Conservation (phyloP, 352 stramenopile genomes). For the Blastocystis sp. region DNA sequence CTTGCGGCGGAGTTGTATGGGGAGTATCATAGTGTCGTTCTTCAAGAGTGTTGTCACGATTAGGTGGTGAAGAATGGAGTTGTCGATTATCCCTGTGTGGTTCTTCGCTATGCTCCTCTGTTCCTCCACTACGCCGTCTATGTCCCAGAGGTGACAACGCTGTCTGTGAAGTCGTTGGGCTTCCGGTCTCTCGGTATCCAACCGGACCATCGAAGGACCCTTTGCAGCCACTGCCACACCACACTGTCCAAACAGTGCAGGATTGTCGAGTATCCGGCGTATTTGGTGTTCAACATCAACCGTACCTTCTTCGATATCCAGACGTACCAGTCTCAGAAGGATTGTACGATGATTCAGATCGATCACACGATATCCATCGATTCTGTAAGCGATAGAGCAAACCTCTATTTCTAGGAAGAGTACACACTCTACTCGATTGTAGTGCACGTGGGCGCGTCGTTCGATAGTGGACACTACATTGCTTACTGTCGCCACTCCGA, state of each 20-base stretch:
- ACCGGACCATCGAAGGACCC: neutral
- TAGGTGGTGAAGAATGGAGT: neutral
- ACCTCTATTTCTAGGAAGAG: neutral
- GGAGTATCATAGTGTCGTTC: neutral
- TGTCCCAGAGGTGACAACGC: neutral
- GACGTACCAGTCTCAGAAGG: neutral
- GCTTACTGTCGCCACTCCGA: conserved; percentile 26
- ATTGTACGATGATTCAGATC: neutral
- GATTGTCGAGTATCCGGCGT: neutral
- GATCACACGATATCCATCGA: neutral
- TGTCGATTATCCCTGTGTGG: neutral
- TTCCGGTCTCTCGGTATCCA: neutral
- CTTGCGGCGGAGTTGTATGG: no score
- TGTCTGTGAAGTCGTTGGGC: neutral
- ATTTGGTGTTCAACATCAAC: neutral
- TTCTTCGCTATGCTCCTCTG: neutral
- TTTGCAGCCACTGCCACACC: neutral
- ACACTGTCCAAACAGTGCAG: neutral
- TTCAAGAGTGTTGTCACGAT: neutral
- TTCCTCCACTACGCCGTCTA: neutral
- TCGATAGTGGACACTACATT: conserved; percentile 47
- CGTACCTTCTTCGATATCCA: conserved; percentile 30
- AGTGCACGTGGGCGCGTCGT: conserved; percentile 11
- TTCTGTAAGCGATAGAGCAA: neutral
- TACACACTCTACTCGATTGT: conserved; percentile 30